Percentiles rank a stretch among this genome's conserved stretches.
Evolutionary conservation across 2,329 filamentous ascomycete species (phyloP).

Genomic region (Mollisiaceae sp.): DNA sequence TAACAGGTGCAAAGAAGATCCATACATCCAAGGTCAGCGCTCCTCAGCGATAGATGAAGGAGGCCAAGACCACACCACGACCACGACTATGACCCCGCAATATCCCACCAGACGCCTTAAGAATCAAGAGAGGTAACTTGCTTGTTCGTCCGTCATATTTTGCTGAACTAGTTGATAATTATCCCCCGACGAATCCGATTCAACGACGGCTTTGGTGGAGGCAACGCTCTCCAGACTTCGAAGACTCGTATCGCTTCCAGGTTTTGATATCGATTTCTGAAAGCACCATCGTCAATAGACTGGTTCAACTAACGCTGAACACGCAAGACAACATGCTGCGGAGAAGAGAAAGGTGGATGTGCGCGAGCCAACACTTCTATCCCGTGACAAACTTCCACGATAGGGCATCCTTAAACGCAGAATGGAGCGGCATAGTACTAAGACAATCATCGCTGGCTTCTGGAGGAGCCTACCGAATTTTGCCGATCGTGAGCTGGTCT

Average conservation of each 20-base stretch:
- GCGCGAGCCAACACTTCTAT: slow-evolving; percentile 39
- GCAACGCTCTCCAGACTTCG: slow-evolving; percentile 25
- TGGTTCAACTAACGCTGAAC: slow-evolving; percentile 18
- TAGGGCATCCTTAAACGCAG: slow-evolving; percentile 34
- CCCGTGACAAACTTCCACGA: slow-evolving; percentile 33
- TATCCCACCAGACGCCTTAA: slow-evolving; percentile 11
- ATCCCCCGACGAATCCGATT: slow-evolving; percentile 19
- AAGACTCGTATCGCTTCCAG: slow-evolving; percentile 21
- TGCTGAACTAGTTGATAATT: slow-evolving; percentile 20
- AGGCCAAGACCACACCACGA: background rate
- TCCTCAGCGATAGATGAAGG: slow-evolving; percentile 14
- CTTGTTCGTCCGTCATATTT: slow-evolving; percentile 37
- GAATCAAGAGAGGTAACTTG: slow-evolving; percentile 39
- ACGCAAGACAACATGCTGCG: slow-evolving; percentile 24
- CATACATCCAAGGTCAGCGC: slow-evolving; percentile 19
- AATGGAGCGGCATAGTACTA: slow-evolving; percentile 40
- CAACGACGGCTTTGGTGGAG: slow-evolving; percentile 30
- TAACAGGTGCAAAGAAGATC: slow-evolving; percentile 13
- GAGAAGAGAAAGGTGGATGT: slow-evolving; percentile 30
- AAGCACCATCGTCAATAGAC: slow-evolving; percentile 31
- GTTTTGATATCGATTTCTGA: slow-evolving; percentile 32
- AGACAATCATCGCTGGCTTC: slow-evolving; percentile 45
- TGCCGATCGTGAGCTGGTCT: slow-evolving; percentile 64
- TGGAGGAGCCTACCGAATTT: slow-evolving; percentile 56
- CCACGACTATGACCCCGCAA: background rate